Base-by-base conservation (phyloP, 768 basidiomycete genomes). In the Kwoniella europaea region DNA sequence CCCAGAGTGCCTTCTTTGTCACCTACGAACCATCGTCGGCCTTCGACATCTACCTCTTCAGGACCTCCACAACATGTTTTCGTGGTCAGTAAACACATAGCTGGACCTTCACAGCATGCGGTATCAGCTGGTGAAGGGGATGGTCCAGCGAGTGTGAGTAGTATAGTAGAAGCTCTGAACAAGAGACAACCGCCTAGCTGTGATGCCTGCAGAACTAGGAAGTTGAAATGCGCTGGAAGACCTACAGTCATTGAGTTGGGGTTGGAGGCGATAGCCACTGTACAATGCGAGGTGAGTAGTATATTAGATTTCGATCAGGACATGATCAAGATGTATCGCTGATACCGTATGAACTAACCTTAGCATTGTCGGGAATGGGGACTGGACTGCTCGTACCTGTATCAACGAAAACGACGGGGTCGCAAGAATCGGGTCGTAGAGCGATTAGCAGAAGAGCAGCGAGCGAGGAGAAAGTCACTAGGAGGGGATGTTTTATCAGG, bases 201-300 rank as follows among this genome's bases (percentile, higher is more conserved):
- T 42, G 75, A 76, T 74, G 73, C 72, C 22, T 76, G 75, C 44
- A n/a, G 75, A 10, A 76, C 73, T 24, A 69, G 75, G 44, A 76
- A 76, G 44, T 44, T 74, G 63, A 76, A 72, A 46, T 76, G 75
- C 44, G 65, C 72, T 9, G 73, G 75, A n/a, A 56, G 75, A 65
- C 75, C 73, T 4, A 44, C 52, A 16, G 57, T 61, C 10, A 74
- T 76, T n/a, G 73, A 76, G 56, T 44, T 74, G 6, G 65, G 60
- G 46, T 35, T 27, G 10, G 67, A 71, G 12, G 75, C 72, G 24
- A 59, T 50, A 20, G 75, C 75, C 1, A 65, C 57, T 24, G 63
- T 67, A 3, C 75, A 69, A 6, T 76, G 73, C 52, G 73, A 74
- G 7, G 75, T 76, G 44, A 65, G 71, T 65, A 10, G 6, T 12